Percentiles rank a stretch among this genome's conserved stretches.
These are phyloP conservation scores for Pyrenula aspistea DNA, from an alignment of 495 filamentous ascomycete species.

Conservation along the genomic window DNA sequence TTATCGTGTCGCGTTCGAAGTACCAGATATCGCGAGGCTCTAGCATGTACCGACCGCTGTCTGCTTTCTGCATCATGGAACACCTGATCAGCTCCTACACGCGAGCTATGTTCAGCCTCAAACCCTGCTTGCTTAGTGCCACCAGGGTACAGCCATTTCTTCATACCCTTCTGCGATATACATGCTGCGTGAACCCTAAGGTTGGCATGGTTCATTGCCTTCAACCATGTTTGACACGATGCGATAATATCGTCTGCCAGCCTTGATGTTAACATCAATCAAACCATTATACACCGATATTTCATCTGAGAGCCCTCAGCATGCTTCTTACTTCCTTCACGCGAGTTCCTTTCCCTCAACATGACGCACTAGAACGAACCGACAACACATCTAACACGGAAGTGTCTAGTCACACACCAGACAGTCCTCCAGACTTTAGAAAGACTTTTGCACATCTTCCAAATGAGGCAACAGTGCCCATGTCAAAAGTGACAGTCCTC, in stretches of 20 bases:
- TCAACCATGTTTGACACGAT: background rate
- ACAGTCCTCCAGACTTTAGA: background rate
- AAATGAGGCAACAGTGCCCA: background rate
- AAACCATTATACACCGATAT: background rate
- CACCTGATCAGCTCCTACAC: too few species aligned
- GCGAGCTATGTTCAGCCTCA: too few species aligned
- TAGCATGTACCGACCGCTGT: background rate
- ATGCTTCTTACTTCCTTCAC: background rate
- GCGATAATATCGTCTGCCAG: background rate
- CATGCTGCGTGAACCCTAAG: background rate
- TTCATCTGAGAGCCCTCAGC: background rate
- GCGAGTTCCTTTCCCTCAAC: background rate
- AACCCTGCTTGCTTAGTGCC: too few species aligned
- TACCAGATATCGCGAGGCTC: background rate
- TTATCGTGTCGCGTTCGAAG: background rate
- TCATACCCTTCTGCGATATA: background rate
- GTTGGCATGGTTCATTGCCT: background rate
- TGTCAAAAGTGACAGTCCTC: background rate
- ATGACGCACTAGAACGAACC: background rate
- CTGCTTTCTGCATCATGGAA: background rate
- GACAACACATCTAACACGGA: background rate
- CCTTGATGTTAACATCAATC: background rate
- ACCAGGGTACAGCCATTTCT: background rate
- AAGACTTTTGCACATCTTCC: background rate
- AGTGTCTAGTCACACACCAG: background rate